Evolutionary conservation across 192 early-diverging fungal species (phyloP), one percentile per base, ranked within the genome.

Genomic region (Dispira parvispora): DNA sequence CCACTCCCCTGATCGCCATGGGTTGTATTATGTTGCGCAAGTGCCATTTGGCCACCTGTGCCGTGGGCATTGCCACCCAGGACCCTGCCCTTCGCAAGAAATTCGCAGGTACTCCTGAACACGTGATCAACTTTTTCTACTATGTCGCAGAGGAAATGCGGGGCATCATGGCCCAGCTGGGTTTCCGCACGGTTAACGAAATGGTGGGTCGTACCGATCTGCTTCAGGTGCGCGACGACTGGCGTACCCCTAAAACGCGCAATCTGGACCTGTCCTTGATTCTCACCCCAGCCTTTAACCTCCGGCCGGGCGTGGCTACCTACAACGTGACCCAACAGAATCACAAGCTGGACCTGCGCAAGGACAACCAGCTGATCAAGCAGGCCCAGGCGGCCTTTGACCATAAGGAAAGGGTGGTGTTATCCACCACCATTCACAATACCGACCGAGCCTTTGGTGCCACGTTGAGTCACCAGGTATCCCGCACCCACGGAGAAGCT

Each of bases 101-200:
- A 80, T 98, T 98, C 71, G 85, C 78, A 52, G 96, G 96, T 21
- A 74, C 77, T 60, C 94, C 96, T n/a, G 96, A 98, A 71, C 84
- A 98, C 62, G 92, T 98, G 21, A 78, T 98, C 68, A 96, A 98
- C 78, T 98, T 98, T 80, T 98, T 98, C 83, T 84, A 84, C 81
- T 98, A 93, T 71, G 78, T 98, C 65, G 90, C 91, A 27, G 96
- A 98, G 69, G 94, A 98, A 64, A 71, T 86, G 65, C 87, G 96
- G 60, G 71, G 76, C 27, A 84, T 96, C 69, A 98, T 98, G 96
- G 91, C 96, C 26, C 76, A 77, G 60, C 87, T 98, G 32, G 96
- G 96, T 46, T 85, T 89, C 82, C 87, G 90, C 67, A 84, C 85
- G 18, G 83, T 98, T 63, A 84, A 90, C 67, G 93, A 96, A 67